A percentile compares a stretch with the other conserved stretches of the same genome.
These are phyloP conservation scores for Eimeria tenella DNA, from an alignment of 169 alveolate genomes.

Conservation along the genomic window DNA sequence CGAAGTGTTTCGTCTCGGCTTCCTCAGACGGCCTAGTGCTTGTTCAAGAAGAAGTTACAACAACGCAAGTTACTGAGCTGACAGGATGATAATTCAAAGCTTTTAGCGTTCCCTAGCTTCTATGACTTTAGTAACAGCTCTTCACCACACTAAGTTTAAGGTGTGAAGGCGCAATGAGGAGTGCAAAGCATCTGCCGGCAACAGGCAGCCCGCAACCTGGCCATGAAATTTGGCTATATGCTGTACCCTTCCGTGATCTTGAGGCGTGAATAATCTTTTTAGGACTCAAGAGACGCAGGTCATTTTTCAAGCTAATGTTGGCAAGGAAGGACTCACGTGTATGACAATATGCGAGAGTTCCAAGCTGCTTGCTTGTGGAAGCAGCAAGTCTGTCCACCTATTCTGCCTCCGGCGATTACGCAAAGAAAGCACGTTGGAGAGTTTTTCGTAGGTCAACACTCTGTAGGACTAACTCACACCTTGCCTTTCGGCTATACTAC, in stretches of 20 bases:
- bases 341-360: constrained; percentile 50
- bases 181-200: too few relatives aligned
- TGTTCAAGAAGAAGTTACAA: constrained; percentile 70
- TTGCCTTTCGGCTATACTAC: too few relatives aligned
- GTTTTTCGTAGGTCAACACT: constrained; percentile 4
- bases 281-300: constrained; percentile 52
- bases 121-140: too few relatives aligned
- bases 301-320: constrained; percentile 37
- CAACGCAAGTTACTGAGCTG: constrained; percentile 16
- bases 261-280: neutral
- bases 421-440: constrained; percentile 10
- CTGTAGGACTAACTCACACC: too few relatives aligned
- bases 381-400: constrained; percentile 43
- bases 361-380: constrained; percentile 62
- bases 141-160: too few relatives aligned
- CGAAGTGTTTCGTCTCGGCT: constrained; percentile 67
- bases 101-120: too few relatives aligned
- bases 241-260: too few relatives aligned
- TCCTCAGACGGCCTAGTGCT: constrained; percentile 74
- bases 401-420: constrained; percentile 61
- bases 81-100: neutral
- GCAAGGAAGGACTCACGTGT: constrained; percentile 50
- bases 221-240: too few relatives aligned
- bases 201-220: too few relatives aligned
- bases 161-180: too few relatives aligned